Percentiles rank a stretch among this genome's conserved stretches.
These are phyloP conservation scores for Coniferiporia weirii DNA, from an alignment of 1,284 basidiomycete genomes.

Conservation along the genomic window DNA sequence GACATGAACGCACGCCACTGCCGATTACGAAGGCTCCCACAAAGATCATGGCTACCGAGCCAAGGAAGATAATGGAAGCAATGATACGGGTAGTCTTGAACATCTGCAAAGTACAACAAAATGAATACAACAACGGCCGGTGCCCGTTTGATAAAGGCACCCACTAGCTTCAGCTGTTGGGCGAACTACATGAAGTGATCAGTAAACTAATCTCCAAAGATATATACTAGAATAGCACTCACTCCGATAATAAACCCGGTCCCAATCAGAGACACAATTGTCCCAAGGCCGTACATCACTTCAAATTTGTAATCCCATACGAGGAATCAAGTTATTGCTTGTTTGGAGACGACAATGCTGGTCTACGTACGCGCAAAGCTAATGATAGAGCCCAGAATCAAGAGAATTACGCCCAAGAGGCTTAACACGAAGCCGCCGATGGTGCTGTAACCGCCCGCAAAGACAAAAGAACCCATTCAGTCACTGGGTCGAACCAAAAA, in stretches of 20 bases:
- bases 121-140: not conserved
- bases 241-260: conserved; percentile 89
- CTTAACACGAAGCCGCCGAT: conserved; percentile 74
- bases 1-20: conserved; percentile 49
- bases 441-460: conserved; percentile 39
- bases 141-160: conserved; percentile 23
- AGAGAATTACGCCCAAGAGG: conserved; percentile 72
- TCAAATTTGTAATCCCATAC: conserved; percentile 6
- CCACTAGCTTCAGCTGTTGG: conserved; percentile 74
- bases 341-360: conserved; percentile 7
- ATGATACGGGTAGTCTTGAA: conserved; percentile 89
- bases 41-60: conserved; percentile 72
- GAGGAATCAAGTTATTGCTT: not conserved
- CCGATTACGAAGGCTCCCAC: conserved; percentile 72
- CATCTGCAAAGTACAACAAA: conserved; percentile 57
- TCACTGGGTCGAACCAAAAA: not conserved
- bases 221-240: conserved; percentile 26
- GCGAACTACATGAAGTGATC: conserved; percentile 47
- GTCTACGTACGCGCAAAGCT: conserved; percentile 69
- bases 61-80: conserved; percentile 77
- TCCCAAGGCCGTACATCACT: conserved; percentile 84
- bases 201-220: conserved; percentile 1
- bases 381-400: conserved; percentile 68
- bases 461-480: not conserved
- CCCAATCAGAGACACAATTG: conserved; percentile 77